Evolutionary conservation across 1,284 basidiomycete genomes (phyloP).

Genomic region (Trametes versicolor): DNA sequence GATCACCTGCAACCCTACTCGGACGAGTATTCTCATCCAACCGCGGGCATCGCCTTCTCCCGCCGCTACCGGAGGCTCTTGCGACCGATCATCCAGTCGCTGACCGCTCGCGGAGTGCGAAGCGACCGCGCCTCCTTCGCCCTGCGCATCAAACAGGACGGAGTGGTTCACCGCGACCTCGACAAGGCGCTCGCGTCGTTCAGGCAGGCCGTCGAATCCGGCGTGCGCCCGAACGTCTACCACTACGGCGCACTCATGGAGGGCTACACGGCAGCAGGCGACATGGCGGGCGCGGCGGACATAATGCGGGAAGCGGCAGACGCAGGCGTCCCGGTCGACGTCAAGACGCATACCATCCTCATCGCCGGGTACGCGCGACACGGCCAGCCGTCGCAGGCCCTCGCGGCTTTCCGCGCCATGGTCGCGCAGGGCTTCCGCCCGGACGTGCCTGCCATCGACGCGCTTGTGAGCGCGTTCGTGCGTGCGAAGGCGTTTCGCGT

Average conservation of each 20-base stretch:
- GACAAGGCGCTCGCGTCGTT: slow-evolving; percentile 62
- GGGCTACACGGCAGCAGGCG: slow-evolving; percentile 63
- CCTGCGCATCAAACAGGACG: slow-evolving; percentile 70
- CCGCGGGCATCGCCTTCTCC: slow-evolving; percentile 55
- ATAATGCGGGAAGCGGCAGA: slow-evolving; percentile 60
- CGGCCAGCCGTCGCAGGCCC: slow-evolving; percentile 62
- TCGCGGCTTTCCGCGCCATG: slow-evolving; percentile 70
- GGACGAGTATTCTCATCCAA: slow-evolving; percentile 55
- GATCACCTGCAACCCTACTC: slow-evolving; percentile 38
- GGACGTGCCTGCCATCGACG: slow-evolving; percentile 73
- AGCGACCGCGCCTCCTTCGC: slow-evolving; percentile 65
- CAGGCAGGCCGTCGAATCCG: slow-evolving; percentile 64
- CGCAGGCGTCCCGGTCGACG: slow-evolving; percentile 62
- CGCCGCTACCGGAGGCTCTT: slow-evolving; percentile 49
- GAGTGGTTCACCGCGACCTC: slow-evolving; percentile 59
- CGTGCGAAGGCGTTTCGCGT: slow-evolving; percentile 58
- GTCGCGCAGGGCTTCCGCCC: slow-evolving; percentile 66
- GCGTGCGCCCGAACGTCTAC: slow-evolving; percentile 71
- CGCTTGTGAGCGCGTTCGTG: slow-evolving; percentile 73
- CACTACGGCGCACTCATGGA: slow-evolving; percentile 79
- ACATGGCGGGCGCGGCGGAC: slow-evolving; percentile 60
- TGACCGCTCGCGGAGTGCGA: slow-evolving; percentile 57
- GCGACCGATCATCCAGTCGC: slow-evolving; percentile 55
- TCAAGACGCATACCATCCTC: slow-evolving; percentile 78
- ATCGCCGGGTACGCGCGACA: slow-evolving; percentile 70